Conservation (phyloP, 1,284 basidiomycete species). For the Agaricales sp. region DNA sequence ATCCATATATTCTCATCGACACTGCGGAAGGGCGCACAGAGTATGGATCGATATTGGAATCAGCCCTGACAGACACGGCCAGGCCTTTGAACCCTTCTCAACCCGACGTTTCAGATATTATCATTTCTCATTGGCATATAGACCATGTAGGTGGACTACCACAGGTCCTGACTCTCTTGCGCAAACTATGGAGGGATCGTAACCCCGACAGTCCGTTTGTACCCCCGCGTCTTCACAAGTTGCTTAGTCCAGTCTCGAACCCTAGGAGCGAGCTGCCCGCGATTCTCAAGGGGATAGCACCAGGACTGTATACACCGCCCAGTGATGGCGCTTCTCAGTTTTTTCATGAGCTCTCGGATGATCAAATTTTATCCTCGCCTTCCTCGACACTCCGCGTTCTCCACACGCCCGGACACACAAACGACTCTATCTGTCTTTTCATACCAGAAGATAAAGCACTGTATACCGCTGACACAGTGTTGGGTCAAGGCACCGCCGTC, state of each 20-base stretch:
- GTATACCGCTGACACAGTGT: constrained; percentile 86
- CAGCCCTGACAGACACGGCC: constrained; percentile 33
- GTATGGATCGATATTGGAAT: constrained; percentile 61
- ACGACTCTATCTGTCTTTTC: constrained; percentile 74
- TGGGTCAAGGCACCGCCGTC: constrained; percentile 86
- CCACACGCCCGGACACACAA: constrained; percentile 87
- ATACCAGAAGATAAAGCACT: constrained; percentile 55
- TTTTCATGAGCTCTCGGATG: constrained; percentile 49
- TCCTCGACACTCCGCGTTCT: constrained; percentile 38
- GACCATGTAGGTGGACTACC: constrained; percentile 82
- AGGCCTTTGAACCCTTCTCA: constrained; percentile 21
- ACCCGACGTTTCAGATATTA: constrained; percentile 69
- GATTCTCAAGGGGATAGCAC: constrained; percentile 31
- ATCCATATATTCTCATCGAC: constrained; percentile 78
- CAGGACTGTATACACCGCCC: constrained; percentile 32
- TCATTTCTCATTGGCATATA: constrained; percentile 85
- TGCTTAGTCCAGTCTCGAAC: constrained; percentile 27
- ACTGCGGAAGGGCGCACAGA: constrained; percentile 72
- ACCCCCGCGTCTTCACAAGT: constrained; percentile 67
- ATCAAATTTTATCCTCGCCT: constrained; percentile 33
- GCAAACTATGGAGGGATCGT: constrained; percentile 42
- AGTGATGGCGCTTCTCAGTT: constrained; percentile 25
- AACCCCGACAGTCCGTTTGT: constrained; percentile 33
- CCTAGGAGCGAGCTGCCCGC: constrained; percentile 25
- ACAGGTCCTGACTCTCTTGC: constrained; percentile 59